Evolutionary conservation across 495 filamentous ascomycete species (phyloP).

Genomic region (Hypoxylon fuscum): DNA sequence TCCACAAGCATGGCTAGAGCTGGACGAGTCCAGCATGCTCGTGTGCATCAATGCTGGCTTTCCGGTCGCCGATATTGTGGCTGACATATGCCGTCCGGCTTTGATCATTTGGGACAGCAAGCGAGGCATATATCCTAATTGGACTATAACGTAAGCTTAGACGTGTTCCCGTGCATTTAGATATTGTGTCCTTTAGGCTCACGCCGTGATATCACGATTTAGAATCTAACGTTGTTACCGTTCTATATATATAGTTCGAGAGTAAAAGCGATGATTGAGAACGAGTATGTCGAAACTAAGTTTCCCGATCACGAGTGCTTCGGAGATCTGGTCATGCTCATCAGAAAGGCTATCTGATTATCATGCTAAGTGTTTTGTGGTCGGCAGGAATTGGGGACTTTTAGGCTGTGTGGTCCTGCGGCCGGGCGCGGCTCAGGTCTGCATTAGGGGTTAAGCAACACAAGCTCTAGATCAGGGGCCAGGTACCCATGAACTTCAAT

Average conservation of each 20-base stretch:
- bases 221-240: conserved; percentile 5
- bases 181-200: not conserved
- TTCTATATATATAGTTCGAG: conserved; percentile 7
- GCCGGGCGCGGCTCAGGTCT: too few species aligned
- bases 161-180: not conserved
- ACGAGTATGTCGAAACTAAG: conserved; percentile 12
- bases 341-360: conserved; percentile 22
- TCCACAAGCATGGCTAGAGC: conserved; percentile 41
- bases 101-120: conserved; percentile 42
- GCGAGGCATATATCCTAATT: not conserved
- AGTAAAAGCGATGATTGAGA: conserved; percentile 18
- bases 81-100: conserved; percentile 44
- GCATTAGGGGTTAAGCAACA: too few species aligned
- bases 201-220: not conserved
- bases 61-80: conserved; percentile 39
- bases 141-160: not conserved
- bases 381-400: not conserved
- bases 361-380: not conserved
- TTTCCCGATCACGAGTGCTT: conserved; percentile 19
- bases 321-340: conserved; percentile 23
- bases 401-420: too few species aligned
- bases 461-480: too few species aligned
- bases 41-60: conserved; percentile 33
- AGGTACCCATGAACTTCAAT: too few species aligned
- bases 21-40: conserved; percentile 42